phyloP scores from a whole-genome alignment of 176 grass and related monocot genomes.

The Pontederia paniculata region DNA sequence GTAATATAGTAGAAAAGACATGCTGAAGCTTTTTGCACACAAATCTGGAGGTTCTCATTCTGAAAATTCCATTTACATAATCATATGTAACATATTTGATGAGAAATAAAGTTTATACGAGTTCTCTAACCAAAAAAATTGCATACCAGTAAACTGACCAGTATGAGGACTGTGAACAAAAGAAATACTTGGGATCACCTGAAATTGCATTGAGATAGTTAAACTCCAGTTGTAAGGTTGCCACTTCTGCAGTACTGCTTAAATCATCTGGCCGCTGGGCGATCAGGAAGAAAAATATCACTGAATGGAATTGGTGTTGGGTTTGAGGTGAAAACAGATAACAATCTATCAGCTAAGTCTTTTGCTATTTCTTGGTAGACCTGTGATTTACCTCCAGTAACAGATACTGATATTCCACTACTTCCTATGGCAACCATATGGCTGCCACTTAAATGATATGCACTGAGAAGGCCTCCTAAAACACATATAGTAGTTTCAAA shows the following conservation, averaged over 20 bases:
- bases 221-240: conserved; percentile 89
- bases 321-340: conserved; percentile 74
- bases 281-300: conserved; percentile 81
- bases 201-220: conserved; percentile 90
- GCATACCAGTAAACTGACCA: no score
- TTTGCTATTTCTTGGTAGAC: conserved; percentile 64
- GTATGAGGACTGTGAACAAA: no score
- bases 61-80: no score
- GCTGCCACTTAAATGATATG: conserved; percentile 72
- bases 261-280: conserved; percentile 77
- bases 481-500: conserved; percentile 96
- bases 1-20: no score
- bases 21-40: no score
- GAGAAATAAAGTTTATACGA: no score
- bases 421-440: conserved; percentile 25
- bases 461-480: conserved; percentile 92
- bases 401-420: conserved; percentile 38
- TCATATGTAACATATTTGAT: no score
- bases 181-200: conserved; percentile 85
- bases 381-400: conserved; percentile 41
- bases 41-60: no score
- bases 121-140: no score
- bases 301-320: conserved; percentile 83
- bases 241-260: conserved; percentile 87
- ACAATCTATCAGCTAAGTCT: conserved; percentile 66